Evolutionary conservation across 148 eudicot genomes (phyloP), one percentile per base, ranked within the genome.

Genomic region (Dianthus caryophyllus): DNA sequence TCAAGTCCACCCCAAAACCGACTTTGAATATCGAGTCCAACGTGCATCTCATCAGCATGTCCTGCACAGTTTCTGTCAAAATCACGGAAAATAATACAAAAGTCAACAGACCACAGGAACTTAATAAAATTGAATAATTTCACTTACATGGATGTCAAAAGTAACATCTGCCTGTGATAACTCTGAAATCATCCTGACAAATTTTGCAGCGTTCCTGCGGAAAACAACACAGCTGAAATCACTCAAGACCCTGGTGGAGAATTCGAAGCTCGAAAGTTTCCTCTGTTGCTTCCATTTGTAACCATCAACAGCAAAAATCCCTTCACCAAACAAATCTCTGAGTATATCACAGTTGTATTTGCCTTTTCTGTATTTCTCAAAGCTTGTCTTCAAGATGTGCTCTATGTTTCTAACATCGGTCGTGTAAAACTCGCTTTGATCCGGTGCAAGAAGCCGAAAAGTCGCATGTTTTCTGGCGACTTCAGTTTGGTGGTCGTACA

Each of bases 11-110:
- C 69, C 97, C 96, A 69, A 88, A 86, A 47, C 91, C 91, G 10
- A 91, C 91, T 80, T 83, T 83, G 77, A 88, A 86, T 61, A 91
- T 88, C 0, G 91, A 81, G 49, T 91, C 96, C 30, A 91, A 51
- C 0, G 83, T 72, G 71, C 60, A 78, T 76, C 78, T 83, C 96
- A 88, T 91, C 22, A 91, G 71, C 82, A 88, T 62, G 36, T 77
- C 92, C 92, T 88, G 87, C 74, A 79, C 48, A 38, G 41, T 3
- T 12, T 52, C 12, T 1, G 10, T 41, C 44, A 41, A 41, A 41
- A 41, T 41, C 44, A n/a, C n/a, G 6, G 10, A 41, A 17, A 18
- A 49, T 6, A 49, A 49, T 17, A 6, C 7, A 17, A 17, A 49
- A 47, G 50, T 47, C 50, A 47, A 47, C 24, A 18, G 25, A 51